Evolutionary conservation across 2,329 filamentous ascomycete species (phyloP), one percentile per base, ranked within the genome.

Genomic region (Cytospora schulzeri): DNA sequence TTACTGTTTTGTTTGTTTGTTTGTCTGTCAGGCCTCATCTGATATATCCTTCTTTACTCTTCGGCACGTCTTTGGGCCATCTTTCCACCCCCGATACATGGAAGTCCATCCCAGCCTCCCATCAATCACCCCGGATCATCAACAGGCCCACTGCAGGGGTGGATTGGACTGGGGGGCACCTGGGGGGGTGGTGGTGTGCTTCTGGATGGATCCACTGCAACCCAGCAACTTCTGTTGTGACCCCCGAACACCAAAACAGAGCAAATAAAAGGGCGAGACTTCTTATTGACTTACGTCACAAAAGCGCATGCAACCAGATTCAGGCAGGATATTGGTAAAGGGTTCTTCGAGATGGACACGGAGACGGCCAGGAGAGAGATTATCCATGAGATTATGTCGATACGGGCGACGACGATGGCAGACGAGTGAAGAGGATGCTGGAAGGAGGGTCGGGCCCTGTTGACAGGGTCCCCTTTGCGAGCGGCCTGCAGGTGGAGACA

Each of bases 401-500:
- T 68, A 0, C 73, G 70, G 0, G 72, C 71, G 4, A 73, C 60
- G 28, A 76, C 69, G 52, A 72, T 65, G 35, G 71, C 68, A 63
- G 70, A 72, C 9, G 74, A 72, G 41, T 76, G 73, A 9, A 76
- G 68, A 7, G 72, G 71, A 22, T 73, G 70, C n/a, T 72, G 70
- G 15, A 57, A 41, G 15, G 71, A 66, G 2, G 70, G 62, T 11
- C 71, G 70, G 17, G 51, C 51, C 15, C 69, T 69, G 29, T 68
- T 59, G 48, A 73, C 69, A 11, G 66, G 57, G 35, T 70, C 67
- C 22, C 66, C 67, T 19, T 66, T 69, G 11, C 66, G 60, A 1
- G 75, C 69, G 0, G 74, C 72, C 12, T 71, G 57, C n/a, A 73
- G 15, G 54, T 77, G 72, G 4, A 76, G 65, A n/a, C 62, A 57